Percentiles rank a stretch among this genome's conserved stretches.
These are phyloP conservation scores for Torrubiellomyces zombiae DNA, from an alignment of 2,329 filamentous ascomycete species.

Conservation along the genomic window DNA sequence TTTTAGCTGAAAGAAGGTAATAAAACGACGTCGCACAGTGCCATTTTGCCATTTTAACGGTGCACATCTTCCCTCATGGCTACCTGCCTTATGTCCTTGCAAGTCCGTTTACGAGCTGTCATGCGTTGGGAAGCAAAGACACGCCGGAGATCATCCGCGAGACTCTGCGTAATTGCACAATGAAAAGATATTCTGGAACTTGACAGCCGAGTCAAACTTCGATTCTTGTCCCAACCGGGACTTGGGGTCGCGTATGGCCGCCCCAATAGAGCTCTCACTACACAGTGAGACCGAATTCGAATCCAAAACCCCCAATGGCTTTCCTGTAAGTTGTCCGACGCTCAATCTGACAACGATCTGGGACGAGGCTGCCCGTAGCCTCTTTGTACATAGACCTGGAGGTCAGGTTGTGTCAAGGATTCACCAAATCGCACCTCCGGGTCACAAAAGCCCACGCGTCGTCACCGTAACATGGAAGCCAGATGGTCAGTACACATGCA, in stretches of 20 bases:
- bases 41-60: too few relatives aligned
- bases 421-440: conserved; percentile 24
- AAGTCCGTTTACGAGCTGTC: too few relatives aligned
- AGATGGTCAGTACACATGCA: conserved; percentile 37
- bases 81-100: too few relatives aligned
- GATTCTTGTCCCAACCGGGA: too few relatives aligned
- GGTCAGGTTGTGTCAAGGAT: conserved; percentile 47
- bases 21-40: too few relatives aligned
- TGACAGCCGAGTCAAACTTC: too few relatives aligned
- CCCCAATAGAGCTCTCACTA: conserved; percentile 22
- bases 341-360: conserved; percentile 66
- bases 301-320: conserved; percentile 33
- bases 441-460: conserved; percentile 23
- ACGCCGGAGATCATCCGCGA: too few relatives aligned
- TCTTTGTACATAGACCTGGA: conserved; percentile 65
- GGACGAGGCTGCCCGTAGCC: conserved; percentile 48
- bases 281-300: conserved; percentile 42
- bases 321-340: conserved; percentile 63
- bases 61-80: too few relatives aligned
- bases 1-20: too few relatives aligned
- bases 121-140: too few relatives aligned
- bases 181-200: too few relatives aligned
- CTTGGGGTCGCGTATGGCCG: conserved; percentile 14
- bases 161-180: too few relatives aligned
- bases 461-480: conserved; percentile 46